Evolutionary conservation across 345 rosid species (phyloP).

Genomic region (Theobroma cacao): DNA sequence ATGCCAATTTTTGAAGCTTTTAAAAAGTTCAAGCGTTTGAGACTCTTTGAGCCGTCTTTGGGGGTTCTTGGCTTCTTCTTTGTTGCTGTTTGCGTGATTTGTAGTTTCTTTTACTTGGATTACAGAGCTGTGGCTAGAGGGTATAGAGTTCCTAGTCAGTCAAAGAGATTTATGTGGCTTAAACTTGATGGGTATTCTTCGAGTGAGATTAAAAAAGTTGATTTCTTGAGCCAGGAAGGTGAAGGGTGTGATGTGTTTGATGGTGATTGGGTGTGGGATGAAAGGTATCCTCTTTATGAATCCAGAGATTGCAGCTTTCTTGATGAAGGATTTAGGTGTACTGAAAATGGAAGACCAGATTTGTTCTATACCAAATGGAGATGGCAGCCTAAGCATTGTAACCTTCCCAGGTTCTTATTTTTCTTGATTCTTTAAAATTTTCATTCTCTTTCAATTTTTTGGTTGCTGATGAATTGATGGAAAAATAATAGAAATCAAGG

Average conservation of each 20-base stretch:
- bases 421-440: neutral
- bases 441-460: neutral
- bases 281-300: slow-evolving; percentile 76
- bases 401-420: slow-evolving; percentile 72
- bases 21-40: slow-evolving; percentile 62
- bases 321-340: slow-evolving; percentile 85
- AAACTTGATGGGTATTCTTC: slow-evolving; percentile 33
- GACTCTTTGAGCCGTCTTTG: slow-evolving; percentile 65
- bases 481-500: neutral
- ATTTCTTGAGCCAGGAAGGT: slow-evolving; percentile 56
- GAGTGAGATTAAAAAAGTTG: slow-evolving; percentile 36
- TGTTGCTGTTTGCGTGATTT: slow-evolving; percentile 51
- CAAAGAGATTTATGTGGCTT: slow-evolving; percentile 64
- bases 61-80: slow-evolving; percentile 69
- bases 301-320: slow-evolving; percentile 78
- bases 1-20: slow-evolving; percentile 35
- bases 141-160: slow-evolving; percentile 43
- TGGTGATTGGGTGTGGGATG: slow-evolving; percentile 98
- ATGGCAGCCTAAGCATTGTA: slow-evolving; percentile 87
- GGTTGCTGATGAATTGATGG: neutral
- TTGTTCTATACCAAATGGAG: slow-evolving; percentile 86
- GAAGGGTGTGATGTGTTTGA: slow-evolving; percentile 69
- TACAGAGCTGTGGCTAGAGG: slow-evolving; percentile 46
- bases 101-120: slow-evolving; percentile 70
- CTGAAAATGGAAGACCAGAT: slow-evolving; percentile 88